Base-by-base conservation (phyloP, 2,329 filamentous ascomycete genomes). In the Trichoderma afroharzianum region DNA sequence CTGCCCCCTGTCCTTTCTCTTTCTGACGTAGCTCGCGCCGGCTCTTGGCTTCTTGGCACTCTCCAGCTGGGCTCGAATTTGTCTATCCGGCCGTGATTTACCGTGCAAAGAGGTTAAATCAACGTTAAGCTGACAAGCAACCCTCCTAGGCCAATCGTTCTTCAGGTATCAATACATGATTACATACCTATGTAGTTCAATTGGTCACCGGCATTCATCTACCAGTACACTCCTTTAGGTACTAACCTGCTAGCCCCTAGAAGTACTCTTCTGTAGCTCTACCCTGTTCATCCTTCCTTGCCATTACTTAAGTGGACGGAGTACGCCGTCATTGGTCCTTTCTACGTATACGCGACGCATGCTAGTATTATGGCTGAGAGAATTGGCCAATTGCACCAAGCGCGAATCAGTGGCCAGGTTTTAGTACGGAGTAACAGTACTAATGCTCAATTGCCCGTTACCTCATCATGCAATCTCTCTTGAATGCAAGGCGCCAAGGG, bases 121-220 rank as follows among this genome's bases (percentile, higher is more conserved):
- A 68, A 68, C 66, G 66, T 68, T 68, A 32, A 43, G 32, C 61
- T 59, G 33, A 58, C 47, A 53, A 53, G 47, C 47, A 68, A 14
- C 15, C 39, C 39, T 43, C 39, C 15, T n/a, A 43, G 39, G 7
- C 15, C 39, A 43, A 43, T 18, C 15, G 15, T 43, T 39, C 18
- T 9, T n/a, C 15, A 43, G 39, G 39, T 43, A n/a, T 43, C 3
- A 43, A 43, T 43, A n/a, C 39, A 43, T 43, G 39, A 43, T 18
- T 43, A 7, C 14, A 6, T 15, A 7, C 14, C 3, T 15, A 43
- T n/a, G 7, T 7, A n/a, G 39, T 43, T 43, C 39, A 1, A n/a
- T 43, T 43, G 15, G 43, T 21, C 3, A 21, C 43, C 4, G 43
- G 43, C n/a, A 0, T 21, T 50, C 12, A 6, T 21, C 9, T 50